A percentile compares a stretch with the other conserved stretches of the same genome.
These are phyloP conservation scores for Annona cherimola DNA, from an alignment of 164 flowering plant genomes.

Conservation along the genomic window DNA sequence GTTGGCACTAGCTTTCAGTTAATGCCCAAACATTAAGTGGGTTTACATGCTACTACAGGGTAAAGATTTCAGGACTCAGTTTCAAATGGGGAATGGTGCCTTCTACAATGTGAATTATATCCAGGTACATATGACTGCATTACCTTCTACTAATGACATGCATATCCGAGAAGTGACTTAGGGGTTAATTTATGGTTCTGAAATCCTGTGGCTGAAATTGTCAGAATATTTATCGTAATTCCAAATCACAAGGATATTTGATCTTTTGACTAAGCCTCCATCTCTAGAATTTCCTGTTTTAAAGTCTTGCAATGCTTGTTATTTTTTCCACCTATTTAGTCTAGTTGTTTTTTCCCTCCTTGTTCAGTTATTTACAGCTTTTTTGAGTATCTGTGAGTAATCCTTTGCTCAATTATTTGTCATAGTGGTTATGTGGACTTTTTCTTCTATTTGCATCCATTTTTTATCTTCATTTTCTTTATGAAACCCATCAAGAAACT, in stretches of 20 bases:
- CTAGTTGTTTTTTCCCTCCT: neutral
- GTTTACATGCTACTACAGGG: slow-evolving; percentile 44
- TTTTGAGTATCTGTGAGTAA: neutral
- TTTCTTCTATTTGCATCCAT: neutral
- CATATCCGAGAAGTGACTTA: neutral
- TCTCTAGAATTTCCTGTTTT: neutral
- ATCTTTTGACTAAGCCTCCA: neutral
- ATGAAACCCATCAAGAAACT: neutral
- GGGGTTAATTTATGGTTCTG: neutral
- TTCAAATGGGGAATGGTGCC: slow-evolving; percentile 83
- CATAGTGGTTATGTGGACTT: neutral
- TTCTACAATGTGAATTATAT: slow-evolving; percentile 86
- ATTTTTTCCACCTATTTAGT: neutral
- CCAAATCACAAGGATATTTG: neutral
- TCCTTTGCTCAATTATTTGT: neutral
- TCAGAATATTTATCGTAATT: neutral
- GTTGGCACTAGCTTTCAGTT: too few relatives aligned
- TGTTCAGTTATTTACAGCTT: neutral
- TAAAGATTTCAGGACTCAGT: slow-evolving; percentile 65
- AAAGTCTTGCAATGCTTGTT: neutral
- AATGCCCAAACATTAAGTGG: too few relatives aligned
- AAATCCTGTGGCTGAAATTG: neutral
- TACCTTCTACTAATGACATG: neutral
- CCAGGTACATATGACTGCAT: slow-evolving; percentile 47
- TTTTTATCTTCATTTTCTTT: neutral